Evolutionary conservation across 2,329 filamentous ascomycete species (phyloP).

Genomic region (Cytospora paraplurivora): DNA sequence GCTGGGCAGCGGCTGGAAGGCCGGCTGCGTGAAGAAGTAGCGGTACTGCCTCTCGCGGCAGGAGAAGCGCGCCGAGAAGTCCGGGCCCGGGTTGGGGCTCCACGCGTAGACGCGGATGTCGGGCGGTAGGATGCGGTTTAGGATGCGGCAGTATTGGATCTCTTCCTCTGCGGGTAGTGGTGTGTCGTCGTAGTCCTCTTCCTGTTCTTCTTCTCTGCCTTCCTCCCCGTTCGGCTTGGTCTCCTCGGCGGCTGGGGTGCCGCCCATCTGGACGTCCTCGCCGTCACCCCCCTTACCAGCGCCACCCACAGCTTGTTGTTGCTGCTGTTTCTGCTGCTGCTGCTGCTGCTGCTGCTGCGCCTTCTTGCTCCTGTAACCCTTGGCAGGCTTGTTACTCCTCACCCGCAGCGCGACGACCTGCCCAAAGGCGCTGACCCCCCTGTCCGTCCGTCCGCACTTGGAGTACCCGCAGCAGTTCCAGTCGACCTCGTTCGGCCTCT

Average conservation of each 20-base stretch:
- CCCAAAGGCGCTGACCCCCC: conserved; percentile 93
- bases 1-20: conserved; percentile 69
- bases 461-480: conserved; percentile 88
- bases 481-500: conserved; percentile 64
- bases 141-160: conserved; percentile 76
- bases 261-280: conserved; percentile 20
- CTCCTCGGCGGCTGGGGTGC: conserved; percentile 5
- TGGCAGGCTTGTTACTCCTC: conserved; percentile 73
- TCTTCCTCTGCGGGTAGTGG: conserved; percentile 72
- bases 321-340: conserved; percentile 22
- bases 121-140: conserved; percentile 85
- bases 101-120: conserved; percentile 92
- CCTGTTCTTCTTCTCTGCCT: conserved; percentile 32
- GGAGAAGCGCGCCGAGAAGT: conserved; percentile 89
- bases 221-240: conserved; percentile 26
- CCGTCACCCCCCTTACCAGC: conserved; percentile 16
- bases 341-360: conserved; percentile 31
- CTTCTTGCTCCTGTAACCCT: conserved; percentile 27
- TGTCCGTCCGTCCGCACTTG: conserved; percentile 92
- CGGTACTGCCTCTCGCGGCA: conserved; percentile 90
- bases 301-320: conserved; percentile 25
- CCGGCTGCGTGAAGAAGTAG: conserved; percentile 97
- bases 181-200: conserved; percentile 49
- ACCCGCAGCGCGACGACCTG: conserved; percentile 87
- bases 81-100: conserved; percentile 78